Evolutionary conservation across 805 yeast genomes (phyloP), one percentile per base, ranked within the genome.

Genomic region (Jamesozyma lodderae): DNA sequence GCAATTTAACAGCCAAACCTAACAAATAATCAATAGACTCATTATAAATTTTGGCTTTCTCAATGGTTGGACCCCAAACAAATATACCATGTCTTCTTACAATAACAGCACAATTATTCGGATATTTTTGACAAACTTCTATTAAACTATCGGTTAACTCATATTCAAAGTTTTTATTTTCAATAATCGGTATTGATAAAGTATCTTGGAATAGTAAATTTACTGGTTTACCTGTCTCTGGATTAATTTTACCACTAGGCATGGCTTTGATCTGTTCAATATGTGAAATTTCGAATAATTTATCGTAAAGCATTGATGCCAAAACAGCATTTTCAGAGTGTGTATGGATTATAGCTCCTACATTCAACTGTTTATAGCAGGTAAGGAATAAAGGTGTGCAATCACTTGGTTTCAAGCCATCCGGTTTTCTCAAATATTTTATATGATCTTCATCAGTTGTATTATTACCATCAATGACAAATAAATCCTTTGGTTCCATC

Each of bases 281-380:
- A 49, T 82, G 77, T 35, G 82, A 68, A 43, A 90, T 87, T 35
- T 68, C 69, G 59, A 88, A 87, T 54, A 75, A 88, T 41, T 75
- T 67, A 36, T 74, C 78, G 59, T 70, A 84, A 11, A 88, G 57
- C 47, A 84, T 58, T 0, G 94, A 76, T 20, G 77, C 75, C 76
- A 88, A 68, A 1, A 88, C 95, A 0, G 96, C 95, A 41, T 75
- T 75, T 52, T 80, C 90, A 0, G 96, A 87, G 57, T 88, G 97
- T 0, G 96, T 88, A 59, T 88, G 97, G 42, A 88, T 87, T 57
- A 95, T 84, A 2, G 96, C 95, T 7, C 94, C 94, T 1, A 94
- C 92, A 41, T 72, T 70, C 47, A 90, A 68, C 58, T 73, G 55
- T 18, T 66, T 68, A 60, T 79, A 78, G 46, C 86, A 75, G 29